These are phyloP conservation scores for Cardamine resedifolia DNA, from an alignment of 345 rosid species.

Conservation along the genomic window DNA sequence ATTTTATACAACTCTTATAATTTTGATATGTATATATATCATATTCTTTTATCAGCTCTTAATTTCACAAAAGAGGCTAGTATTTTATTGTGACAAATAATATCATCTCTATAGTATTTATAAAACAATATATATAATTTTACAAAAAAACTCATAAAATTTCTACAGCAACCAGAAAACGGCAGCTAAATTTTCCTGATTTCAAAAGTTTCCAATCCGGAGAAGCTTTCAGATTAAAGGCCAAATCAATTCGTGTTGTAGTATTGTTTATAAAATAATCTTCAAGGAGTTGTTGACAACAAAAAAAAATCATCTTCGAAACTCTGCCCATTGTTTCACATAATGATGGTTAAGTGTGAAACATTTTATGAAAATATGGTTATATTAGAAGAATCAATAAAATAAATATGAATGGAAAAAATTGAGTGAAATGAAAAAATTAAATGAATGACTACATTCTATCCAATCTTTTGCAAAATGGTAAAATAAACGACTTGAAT, in stretches of 20 bases:
- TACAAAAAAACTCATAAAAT: background rate
- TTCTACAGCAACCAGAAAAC: background rate
- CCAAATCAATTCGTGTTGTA: background rate
- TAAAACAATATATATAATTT: too few species aligned
- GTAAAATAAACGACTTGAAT: too few species aligned
- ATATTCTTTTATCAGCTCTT: background rate
- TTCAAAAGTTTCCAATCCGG: background rate
- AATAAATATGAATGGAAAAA: background rate
- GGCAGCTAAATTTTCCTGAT: background rate
- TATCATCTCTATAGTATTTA: too few species aligned
- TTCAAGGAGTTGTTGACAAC: background rate
- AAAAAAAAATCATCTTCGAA: background rate
- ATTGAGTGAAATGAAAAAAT: too few species aligned
- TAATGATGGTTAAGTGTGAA: background rate
- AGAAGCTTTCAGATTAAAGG: background rate
- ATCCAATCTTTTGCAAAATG: too few species aligned
- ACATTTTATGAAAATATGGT: background rate
- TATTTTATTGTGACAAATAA: background rate
- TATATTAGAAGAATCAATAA: background rate
- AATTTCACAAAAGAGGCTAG: background rate
- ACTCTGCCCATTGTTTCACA: background rate
- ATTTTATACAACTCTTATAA: background rate
- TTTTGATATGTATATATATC: background rate
- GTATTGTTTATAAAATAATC: background rate
- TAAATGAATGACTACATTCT: too few species aligned